phyloP scores from a whole-genome alignment of 441 rosid genomes.

The Brassica hybrid region DNA sequence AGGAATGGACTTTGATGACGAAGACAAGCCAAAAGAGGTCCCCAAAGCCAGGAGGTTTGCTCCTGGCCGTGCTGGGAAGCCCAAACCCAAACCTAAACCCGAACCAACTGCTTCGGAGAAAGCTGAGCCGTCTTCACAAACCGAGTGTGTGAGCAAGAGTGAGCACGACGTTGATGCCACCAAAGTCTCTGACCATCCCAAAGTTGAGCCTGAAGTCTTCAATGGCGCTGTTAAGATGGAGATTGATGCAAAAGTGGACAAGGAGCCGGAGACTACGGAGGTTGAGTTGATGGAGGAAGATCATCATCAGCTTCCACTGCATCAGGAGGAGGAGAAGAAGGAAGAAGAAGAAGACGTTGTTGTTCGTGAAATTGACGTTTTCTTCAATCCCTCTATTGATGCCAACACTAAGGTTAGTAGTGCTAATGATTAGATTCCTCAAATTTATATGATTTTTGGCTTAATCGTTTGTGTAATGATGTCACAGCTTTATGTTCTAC shows the following conservation, averaged over 20 bases:
- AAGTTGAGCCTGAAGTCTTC: conserved; percentile 41
- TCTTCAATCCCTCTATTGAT: conserved; percentile 63
- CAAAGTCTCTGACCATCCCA: no score
- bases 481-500: conserved; percentile 85
- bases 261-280: conserved; percentile 24
- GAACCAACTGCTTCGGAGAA: conserved; percentile 26
- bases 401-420: conserved; percentile 53
- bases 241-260: conserved; percentile 49
- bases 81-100: conserved; percentile 45
- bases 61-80: conserved; percentile 45
- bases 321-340: conserved; percentile 7
- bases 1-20: conserved; percentile 72
- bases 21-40: conserved; percentile 48
- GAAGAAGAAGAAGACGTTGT: conserved; percentile 63
- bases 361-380: conserved; percentile 92
- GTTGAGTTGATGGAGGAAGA: conserved; percentile 54
- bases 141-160: conserved; percentile 36
- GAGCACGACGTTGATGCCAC: conserved; percentile 45
- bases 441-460: no score
- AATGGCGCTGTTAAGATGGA: conserved; percentile 68
- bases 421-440: no score
- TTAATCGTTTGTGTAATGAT: no score
- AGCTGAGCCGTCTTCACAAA: conserved; percentile 36
- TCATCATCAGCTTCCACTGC: conserved; percentile 8
- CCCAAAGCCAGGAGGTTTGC: conserved; percentile 65